Evolutionary conservation across 2,329 filamentous ascomycete genomes (phyloP), one percentile per base, ranked within the genome.

Genomic region (Monosporascus sp.): DNA sequence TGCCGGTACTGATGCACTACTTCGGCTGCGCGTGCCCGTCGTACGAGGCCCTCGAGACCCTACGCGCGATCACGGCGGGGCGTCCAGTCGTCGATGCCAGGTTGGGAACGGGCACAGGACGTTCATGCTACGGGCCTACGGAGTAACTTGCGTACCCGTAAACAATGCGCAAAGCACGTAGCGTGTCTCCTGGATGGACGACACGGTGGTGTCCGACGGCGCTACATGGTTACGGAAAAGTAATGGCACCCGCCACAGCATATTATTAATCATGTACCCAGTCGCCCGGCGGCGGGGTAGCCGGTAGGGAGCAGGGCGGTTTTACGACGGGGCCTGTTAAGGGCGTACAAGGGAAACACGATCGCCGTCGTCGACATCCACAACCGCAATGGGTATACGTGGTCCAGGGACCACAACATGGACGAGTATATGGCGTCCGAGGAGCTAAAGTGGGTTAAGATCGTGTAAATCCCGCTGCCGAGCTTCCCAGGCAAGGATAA

Each of bases 401-500:
- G 79, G 0, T 90, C 90, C 66, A 77, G 74, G 50, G 74, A 78
- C 59, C 72, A 79, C 67, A 83, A 79, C 22, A 82, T 89, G 67
- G 84, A 85, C 60, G 77, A 85, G 62, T 90, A 83, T 73, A 83
- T 90, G 72, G 77, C 70, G 55, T 71, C 67, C 46, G 79, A 86
- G 63, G 77, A 81, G 60, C 66, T 64, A 25, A 74, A 73, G 1
- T 90, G 84, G 79, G 75, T 77, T 49, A 79, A 80, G 66, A 74
- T 81, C 2, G 76, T 81, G 14, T 83, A 87, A 71, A 75, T 90
- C 56, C 78, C 87, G 4, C 67, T 91, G 64, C 87, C 87, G 22
- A 89, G 85, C 66, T 90, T 90, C 69, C 82, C 86, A 3, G 87
- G 84, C 27, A 90, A 90, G 67, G 88, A 91, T 61, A 87, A 90